phyloP scores from a whole-genome alignment of 23 red algal genomes.

The Pyropia yezoensis region DNA sequence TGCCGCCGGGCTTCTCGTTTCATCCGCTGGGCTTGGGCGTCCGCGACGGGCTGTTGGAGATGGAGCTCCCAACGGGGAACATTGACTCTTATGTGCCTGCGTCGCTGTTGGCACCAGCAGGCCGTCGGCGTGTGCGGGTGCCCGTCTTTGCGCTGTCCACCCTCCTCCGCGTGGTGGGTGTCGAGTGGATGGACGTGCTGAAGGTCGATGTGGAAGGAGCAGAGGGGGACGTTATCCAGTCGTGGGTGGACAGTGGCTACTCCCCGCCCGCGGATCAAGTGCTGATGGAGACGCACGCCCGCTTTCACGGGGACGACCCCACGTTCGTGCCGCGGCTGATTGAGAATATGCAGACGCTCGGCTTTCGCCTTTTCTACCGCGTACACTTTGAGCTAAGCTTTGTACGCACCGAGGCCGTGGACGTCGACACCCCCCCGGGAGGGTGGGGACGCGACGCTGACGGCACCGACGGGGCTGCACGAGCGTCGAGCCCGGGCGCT shows the following conservation, averaged over 20 bases:
- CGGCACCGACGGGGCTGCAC: no score
- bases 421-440: no score
- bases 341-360: no score
- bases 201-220: conserved; percentile 66
- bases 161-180: conserved; percentile 16
- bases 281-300: conserved; percentile 52
- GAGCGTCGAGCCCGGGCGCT: no score
- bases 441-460: no score
- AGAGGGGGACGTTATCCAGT: conserved; percentile 41
- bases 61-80: conserved; percentile 45
- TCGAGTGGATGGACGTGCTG: conserved; percentile 22
- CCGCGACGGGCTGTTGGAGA: conserved; percentile 24
- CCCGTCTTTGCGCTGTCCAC: conserved; percentile 29
- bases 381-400: no score
- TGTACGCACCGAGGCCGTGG: no score
- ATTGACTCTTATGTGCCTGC: conserved; percentile 44
- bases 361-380: no score
- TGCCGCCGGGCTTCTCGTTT: conserved; percentile 33
- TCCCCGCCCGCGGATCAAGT: conserved; percentile 37
- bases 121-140: conserved; percentile 10
- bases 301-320: neutral
- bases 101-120: conserved; percentile 14
- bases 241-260: conserved; percentile 3
- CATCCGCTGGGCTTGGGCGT: conserved; percentile 36
- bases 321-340: no score